Conservation (phyloP, 2,329 filamentous ascomycete species). For the Xylaria polymorpha region DNA sequence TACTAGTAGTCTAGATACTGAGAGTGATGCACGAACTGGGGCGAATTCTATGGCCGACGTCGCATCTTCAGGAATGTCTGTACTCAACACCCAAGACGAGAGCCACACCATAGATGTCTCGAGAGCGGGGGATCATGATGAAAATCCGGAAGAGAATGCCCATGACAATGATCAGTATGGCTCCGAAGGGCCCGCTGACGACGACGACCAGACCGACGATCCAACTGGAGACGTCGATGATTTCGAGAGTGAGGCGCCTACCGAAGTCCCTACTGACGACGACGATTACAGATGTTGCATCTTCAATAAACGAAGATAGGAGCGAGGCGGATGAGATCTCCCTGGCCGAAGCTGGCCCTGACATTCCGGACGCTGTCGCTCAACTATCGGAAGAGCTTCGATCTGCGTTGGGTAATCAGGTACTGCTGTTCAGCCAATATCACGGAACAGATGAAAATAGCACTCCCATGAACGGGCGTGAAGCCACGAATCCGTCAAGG, state of each 20-base stretch:
- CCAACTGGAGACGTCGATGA: constrained; percentile 6
- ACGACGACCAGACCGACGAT: constrained; percentile 19
- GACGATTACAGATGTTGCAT: constrained; percentile 25
- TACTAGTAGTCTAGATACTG: neutral
- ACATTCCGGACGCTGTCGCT: constrained; percentile 29
- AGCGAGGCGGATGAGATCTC: constrained; percentile 24
- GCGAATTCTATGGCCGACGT: neutral
- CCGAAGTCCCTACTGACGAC: constrained; percentile 24
- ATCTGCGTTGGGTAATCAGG: constrained; percentile 43
- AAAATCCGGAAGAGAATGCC: neutral
- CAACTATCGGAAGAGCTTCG: constrained; percentile 43
- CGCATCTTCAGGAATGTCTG: constrained; percentile 9
- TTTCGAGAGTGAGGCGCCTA: constrained; percentile 28
- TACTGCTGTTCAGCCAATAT: constrained; percentile 39
- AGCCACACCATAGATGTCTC: neutral
- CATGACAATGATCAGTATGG: neutral
- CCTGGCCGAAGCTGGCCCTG: constrained; percentile 5
- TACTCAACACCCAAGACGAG: neutral
- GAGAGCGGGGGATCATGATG: neutral
- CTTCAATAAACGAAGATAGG: constrained; percentile 25
- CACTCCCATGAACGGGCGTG: neutral
- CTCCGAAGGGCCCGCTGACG: neutral
- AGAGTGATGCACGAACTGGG: constrained; percentile 12
- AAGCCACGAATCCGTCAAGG: neutral
- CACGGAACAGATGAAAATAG: constrained; percentile 19